Percentiles rank a stretch among this genome's conserved stretches.
Evolutionary conservation across 2,329 filamentous ascomycete genomes (phyloP).

Genomic region (Calonectria honghensis): DNA sequence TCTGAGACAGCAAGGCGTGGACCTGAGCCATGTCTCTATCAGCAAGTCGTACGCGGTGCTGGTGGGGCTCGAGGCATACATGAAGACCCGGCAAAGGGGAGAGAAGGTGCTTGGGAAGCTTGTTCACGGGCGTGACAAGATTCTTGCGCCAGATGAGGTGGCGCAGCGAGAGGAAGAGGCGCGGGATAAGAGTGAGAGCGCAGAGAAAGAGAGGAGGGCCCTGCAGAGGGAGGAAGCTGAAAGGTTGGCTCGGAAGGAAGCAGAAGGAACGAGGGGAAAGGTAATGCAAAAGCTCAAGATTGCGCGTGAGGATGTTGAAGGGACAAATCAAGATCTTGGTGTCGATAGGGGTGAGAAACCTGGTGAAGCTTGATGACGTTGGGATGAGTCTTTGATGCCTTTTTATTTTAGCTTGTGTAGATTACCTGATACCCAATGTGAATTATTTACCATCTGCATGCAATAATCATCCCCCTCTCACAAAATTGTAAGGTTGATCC

Average conservation of each 20-base stretch:
- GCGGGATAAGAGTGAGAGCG: slow-evolving; percentile 77
- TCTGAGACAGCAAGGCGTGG: slow-evolving; percentile 83
- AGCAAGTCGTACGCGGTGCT: slow-evolving; percentile 89
- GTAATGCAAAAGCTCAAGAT: slow-evolving; percentile 65
- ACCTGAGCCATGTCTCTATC: slow-evolving; percentile 86
- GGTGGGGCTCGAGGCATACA: slow-evolving; percentile 87
- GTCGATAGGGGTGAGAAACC: not conserved
- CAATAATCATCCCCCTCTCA: not conserved
- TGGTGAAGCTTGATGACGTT: not conserved
- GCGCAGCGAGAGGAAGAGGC: slow-evolving; percentile 74
- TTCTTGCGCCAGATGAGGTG: slow-evolving; percentile 77
- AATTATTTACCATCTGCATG: not conserved
- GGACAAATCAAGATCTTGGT: not conserved
- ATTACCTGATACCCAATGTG: not conserved
- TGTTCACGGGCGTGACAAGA: slow-evolving; percentile 73
- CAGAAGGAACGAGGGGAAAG: slow-evolving; percentile 53
- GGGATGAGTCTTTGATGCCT: not conserved
- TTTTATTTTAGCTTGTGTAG: not conserved
- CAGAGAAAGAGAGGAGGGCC: slow-evolving; percentile 70
- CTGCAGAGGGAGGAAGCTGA: slow-evolving; percentile 62
- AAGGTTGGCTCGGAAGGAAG: slow-evolving; percentile 67
- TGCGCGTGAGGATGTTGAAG: slow-evolving; percentile 54
- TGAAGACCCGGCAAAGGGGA: slow-evolving; percentile 79
- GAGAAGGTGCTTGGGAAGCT: slow-evolving; percentile 73
- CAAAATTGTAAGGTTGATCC: not conserved